Base-by-base conservation (phyloP, 1,284 basidiomycete genomes). In the Omphalotus olearius region DNA sequence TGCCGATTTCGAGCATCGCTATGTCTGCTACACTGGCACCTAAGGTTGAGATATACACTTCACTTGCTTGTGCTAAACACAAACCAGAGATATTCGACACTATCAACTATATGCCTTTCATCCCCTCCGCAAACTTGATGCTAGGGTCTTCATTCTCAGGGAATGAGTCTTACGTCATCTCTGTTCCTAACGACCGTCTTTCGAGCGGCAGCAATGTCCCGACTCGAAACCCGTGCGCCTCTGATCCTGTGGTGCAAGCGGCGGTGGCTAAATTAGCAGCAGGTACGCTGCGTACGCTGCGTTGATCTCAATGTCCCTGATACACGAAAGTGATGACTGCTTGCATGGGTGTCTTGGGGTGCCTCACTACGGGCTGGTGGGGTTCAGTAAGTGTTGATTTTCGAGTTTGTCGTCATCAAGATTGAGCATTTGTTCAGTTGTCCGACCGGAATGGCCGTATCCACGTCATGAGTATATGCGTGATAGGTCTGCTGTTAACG, bases 301-400 rank as follows among this genome's bases (percentile, higher is more conserved):
- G 33, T 40, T 16, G 14, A 26, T 14, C n/a, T 26, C 17, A 30
- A 6, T 35, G 30, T 33, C 43, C 16, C 37, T 39, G 30, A 30
- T 39, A 11, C 4, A 28, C 20, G 25, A 45, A 16, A 80, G 85
- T 76, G 28, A 81, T 91, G 63, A 72, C 78, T 0, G 73, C 85
- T 1, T 72, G 76, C n/a, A 83, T 81, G 70, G 93, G 93, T 6
- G 65, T 92, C 40, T 71, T 90, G 16, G 74, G 76, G 38, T 84
- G 82, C 59, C 61, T 94, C 39, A 93, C 91, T 0, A 86, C 88
- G 4, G 91, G 82, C 2, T 92, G 83, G 77, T 96, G 93, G 93
- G 88, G 88, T 47, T 78, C 84, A 46, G 85, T 85, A 64, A 56
- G 79, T 70, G 33, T 55, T 26, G 26, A 18, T 30, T 20, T 17